Evolutionary conservation across 306 rosid species (phyloP).

Genomic region (Fragaria nilgerrensis): DNA sequence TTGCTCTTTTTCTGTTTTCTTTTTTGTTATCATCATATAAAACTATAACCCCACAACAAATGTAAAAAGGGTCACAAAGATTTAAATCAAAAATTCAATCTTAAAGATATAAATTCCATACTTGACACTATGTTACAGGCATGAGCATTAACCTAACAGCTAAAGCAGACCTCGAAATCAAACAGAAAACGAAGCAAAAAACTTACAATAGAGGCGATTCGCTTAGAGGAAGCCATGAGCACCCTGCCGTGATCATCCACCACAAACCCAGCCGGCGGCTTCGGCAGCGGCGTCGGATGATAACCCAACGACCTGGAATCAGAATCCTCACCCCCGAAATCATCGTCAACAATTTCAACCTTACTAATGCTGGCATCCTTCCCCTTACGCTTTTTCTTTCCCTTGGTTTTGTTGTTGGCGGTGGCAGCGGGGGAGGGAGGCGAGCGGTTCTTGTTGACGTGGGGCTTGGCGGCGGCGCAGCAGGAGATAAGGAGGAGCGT

Average conservation of each 20-base stretch:
- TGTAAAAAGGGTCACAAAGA: not conserved
- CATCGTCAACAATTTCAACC: conserved; percentile 32
- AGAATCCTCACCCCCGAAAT: conserved; percentile 5
- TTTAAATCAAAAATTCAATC: too few species aligned
- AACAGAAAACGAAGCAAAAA: conserved; percentile 2
- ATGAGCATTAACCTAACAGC: not conserved
- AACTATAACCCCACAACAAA: not conserved
- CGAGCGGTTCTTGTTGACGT: conserved; percentile 37
- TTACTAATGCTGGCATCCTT: conserved; percentile 28
- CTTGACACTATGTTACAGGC: not conserved
- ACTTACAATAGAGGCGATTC: conserved; percentile 66
- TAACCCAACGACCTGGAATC: conserved; percentile 27
- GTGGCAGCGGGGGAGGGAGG: not conserved
- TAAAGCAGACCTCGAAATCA: not conserved
- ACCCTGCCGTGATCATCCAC: conserved; percentile 65
- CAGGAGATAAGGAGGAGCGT: conserved; percentile 4
- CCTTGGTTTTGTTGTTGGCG: conserved; percentile 23
- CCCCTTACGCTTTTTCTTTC: conserved; percentile 41
- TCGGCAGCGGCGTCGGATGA: conserved; percentile 55
- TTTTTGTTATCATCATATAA: not conserved
- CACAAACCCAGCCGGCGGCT: conserved; percentile 82
- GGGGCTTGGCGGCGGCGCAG: conserved; percentile 56
- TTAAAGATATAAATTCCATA: not conserved
- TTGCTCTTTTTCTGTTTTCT: not conserved
- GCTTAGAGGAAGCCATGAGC: conserved; percentile 50